Evolutionary conservation across 371 early-diverging fungal genomes (phyloP).

Genomic region (Funneliformis caledonium): DNA sequence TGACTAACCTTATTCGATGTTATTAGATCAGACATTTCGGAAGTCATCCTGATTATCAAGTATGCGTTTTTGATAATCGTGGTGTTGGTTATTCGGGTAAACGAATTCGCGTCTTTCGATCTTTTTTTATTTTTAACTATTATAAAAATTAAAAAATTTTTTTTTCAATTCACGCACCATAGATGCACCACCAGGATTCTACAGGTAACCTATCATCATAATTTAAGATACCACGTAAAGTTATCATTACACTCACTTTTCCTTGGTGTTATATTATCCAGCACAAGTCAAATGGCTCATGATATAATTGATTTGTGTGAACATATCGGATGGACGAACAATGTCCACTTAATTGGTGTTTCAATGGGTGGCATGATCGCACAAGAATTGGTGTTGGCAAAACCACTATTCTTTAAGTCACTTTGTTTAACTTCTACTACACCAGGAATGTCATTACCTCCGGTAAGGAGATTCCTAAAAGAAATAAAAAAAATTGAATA

Average conservation of each 20-base stretch:
- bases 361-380: constrained; percentile 85
- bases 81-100: constrained; percentile 68
- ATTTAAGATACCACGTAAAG: background rate
- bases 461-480: constrained; percentile 44
- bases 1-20: background rate
- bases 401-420: constrained; percentile 50
- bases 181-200: constrained; percentile 54
- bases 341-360: constrained; percentile 72
- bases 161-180: background rate
- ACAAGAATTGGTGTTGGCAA: constrained; percentile 56
- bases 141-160: background rate
- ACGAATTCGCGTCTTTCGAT: background rate
- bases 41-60: constrained; percentile 62
- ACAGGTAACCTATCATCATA: constrained; percentile 45
- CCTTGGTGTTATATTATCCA: constrained; percentile 26
- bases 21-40: constrained; percentile 63
- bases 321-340: constrained; percentile 64
- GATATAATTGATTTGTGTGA: constrained; percentile 69
- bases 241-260: background rate
- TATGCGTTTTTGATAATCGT: constrained; percentile 81
- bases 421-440: constrained; percentile 55
- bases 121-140: background rate
- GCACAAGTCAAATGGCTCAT: constrained; percentile 69
- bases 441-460: constrained; percentile 49
- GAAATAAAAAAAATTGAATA: background rate